Evolutionary conservation across 768 basidiomycete species (phyloP).

Genomic region (Pisolithus sp.): DNA sequence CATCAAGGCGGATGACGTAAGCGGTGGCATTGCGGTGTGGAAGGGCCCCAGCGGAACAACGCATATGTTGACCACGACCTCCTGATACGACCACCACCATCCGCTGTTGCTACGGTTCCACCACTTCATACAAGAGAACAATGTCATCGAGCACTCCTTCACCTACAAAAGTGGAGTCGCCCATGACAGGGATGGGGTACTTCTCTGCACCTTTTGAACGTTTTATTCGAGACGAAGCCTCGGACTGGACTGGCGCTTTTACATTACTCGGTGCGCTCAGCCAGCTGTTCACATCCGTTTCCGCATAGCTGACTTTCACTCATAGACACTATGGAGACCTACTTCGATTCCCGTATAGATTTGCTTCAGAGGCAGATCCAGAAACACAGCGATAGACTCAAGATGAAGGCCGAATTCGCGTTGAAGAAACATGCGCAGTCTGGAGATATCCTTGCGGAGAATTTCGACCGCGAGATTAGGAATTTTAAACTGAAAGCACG

Average conservation of each 20-base stretch:
- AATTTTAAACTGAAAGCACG: conserved; percentile 74
- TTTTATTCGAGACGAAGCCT: conserved; percentile 66
- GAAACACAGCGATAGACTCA: conserved; percentile 80
- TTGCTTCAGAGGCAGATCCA: conserved; percentile 78
- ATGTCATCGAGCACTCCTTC: conserved; percentile 36
- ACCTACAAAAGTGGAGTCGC: conserved; percentile 28
- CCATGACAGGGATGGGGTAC: conserved; percentile 37
- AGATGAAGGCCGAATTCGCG: conserved; percentile 74
- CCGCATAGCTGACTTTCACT: not conserved
- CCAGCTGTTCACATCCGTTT: not conserved
- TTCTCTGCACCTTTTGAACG: conserved; percentile 70
- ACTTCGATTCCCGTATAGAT: conserved; percentile 86
- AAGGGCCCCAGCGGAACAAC: no score
- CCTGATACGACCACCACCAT: conserved; percentile 3
- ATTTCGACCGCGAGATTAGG: conserved; percentile 81
- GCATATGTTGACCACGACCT: not conserved
- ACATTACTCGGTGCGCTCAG: conserved; percentile 68
- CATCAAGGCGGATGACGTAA: not conserved
- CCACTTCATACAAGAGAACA: conserved; percentile 4
- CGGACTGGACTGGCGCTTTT: conserved; percentile 76
- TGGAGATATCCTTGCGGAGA: conserved; percentile 63
- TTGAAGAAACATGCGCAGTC: conserved; percentile 55
- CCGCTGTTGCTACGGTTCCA: not conserved
- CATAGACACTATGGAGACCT: conserved; percentile 89
- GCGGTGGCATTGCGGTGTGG: not conserved